phyloP scores from a whole-genome alignment of 148 eudicot species.

The Rhododendron mucronatum region DNA sequence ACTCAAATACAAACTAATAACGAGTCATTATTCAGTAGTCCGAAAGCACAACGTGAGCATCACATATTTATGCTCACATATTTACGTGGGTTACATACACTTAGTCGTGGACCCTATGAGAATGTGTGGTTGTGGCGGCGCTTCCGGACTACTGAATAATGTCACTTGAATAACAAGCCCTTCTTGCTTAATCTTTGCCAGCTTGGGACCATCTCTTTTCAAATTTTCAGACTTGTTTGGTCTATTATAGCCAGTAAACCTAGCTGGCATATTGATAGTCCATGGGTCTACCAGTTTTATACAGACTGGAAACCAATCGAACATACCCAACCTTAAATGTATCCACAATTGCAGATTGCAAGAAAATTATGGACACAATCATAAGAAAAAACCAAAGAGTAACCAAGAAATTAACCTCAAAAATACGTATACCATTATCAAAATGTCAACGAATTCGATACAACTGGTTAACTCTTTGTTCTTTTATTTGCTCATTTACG shows the following conservation, averaged over 20 bases:
- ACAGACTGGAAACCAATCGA: constrained; percentile 9
- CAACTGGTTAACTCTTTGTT: neutral
- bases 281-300: neutral
- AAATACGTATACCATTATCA: neutral
- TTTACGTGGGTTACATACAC: neutral
- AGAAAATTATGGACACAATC: neutral
- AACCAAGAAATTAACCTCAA: neutral
- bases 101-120: too few relatives aligned
- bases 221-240: neutral
- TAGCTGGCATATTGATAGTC: constrained; percentile 8
- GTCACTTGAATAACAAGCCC: neutral
- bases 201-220: constrained; percentile 11
- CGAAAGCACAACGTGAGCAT: too few relatives aligned
- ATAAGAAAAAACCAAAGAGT: neutral
- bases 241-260: neutral
- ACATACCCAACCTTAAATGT: neutral
- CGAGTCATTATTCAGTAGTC: too few relatives aligned
- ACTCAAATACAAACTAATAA: neutral
- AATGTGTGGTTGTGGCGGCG: too few relatives aligned
- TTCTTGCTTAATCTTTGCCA: constrained; percentile 4
- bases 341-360: neutral
- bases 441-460: neutral
- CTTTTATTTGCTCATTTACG: neutral
- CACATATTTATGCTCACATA: too few relatives aligned
- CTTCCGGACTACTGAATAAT: too few relatives aligned